Percentiles rank a stretch among this genome's conserved stretches.
Evolutionary conservation across 2,329 filamentous ascomycete species (phyloP).

Genomic region (Scopulariopsis brevicaulis): DNA sequence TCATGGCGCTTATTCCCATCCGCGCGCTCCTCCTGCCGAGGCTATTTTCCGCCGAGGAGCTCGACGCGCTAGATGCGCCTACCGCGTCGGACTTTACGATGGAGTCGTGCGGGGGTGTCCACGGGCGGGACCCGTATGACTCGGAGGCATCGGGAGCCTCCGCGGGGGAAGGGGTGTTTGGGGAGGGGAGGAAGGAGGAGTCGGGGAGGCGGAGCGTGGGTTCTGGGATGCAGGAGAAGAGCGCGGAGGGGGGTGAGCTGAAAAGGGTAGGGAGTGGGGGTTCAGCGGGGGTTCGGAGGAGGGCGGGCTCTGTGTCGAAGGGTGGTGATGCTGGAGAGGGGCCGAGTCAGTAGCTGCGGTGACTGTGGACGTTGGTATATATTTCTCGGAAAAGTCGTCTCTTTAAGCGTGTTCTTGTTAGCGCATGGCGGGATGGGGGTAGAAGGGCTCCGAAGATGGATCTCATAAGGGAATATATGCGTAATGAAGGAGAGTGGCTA

Average conservation of each 20-base stretch:
- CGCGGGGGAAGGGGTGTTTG: conserved; percentile 1
- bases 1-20: conserved; percentile 56
- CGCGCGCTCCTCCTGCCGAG: conserved; percentile 52
- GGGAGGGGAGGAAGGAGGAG: background rate
- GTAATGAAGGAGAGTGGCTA: no score
- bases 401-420: background rate
- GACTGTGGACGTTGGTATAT: background rate
- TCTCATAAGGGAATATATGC: no score
- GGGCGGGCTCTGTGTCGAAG: conserved; percentile 5
- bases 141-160: conserved; percentile 6
- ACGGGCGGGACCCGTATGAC: conserved; percentile 26
- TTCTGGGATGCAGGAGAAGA: no score
- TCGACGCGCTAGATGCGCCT: conserved; percentile 55
- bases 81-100: conserved; percentile 67
- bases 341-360: background rate
- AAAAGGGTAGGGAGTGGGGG: conserved; percentile 16
- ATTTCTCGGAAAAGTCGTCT: background rate
- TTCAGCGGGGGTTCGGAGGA: conserved; percentile 14
- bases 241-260: conserved; percentile 14
- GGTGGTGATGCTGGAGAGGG: background rate
- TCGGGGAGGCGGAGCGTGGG: conserved; percentile 15
- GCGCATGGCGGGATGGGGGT: background rate
- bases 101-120: conserved; percentile 59
- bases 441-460: no score
- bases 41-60: conserved; percentile 48